phyloP scores from a whole-genome alignment of 768 basidiomycete species.

The Lentinula raphanica region DNA sequence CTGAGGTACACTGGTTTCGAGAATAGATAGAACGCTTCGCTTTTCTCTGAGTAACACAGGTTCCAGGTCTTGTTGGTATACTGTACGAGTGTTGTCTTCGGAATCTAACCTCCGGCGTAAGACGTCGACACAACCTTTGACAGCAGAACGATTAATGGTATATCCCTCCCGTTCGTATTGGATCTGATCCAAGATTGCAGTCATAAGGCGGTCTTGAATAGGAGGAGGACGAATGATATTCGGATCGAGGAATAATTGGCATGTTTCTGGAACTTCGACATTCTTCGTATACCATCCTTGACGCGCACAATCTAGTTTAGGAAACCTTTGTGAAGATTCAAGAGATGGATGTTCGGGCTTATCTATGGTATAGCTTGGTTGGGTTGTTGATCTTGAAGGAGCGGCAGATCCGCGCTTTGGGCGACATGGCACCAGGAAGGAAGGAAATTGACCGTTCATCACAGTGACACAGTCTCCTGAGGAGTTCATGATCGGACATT shows the following conservation, averaged over 20 bases:
- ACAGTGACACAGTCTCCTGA: too few species aligned
- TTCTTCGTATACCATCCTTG: too few species aligned
- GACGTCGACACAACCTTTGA: constrained; percentile 86
- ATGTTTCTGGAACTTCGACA: too few species aligned
- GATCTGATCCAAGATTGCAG: constrained; percentile 81
- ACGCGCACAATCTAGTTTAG: too few species aligned
- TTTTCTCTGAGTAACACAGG: constrained; percentile 74
- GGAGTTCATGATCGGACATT: too few species aligned
- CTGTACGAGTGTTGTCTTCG: constrained; percentile 44
- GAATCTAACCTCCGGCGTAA: constrained; percentile 65
- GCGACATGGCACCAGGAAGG: too few species aligned
- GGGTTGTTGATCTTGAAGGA: too few species aligned
- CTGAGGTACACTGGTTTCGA: constrained; percentile 71
- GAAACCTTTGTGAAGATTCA: too few species aligned
- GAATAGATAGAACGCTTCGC: constrained; percentile 72
- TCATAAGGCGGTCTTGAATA: constrained; percentile 80
- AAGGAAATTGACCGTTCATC: too few species aligned
- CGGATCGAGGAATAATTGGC: constrained; percentile 78
- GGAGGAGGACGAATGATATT: constrained; percentile 72
- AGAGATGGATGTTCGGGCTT: too few species aligned
- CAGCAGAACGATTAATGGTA: constrained; percentile 83
- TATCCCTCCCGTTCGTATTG: constrained; percentile 90
- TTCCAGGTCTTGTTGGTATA: constrained; percentile 84
- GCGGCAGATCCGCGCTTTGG: too few species aligned
- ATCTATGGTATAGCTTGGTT: too few species aligned